phyloP scores from a whole-genome alignment of 768 basidiomycete species.

The Suillus plorans region DNA sequence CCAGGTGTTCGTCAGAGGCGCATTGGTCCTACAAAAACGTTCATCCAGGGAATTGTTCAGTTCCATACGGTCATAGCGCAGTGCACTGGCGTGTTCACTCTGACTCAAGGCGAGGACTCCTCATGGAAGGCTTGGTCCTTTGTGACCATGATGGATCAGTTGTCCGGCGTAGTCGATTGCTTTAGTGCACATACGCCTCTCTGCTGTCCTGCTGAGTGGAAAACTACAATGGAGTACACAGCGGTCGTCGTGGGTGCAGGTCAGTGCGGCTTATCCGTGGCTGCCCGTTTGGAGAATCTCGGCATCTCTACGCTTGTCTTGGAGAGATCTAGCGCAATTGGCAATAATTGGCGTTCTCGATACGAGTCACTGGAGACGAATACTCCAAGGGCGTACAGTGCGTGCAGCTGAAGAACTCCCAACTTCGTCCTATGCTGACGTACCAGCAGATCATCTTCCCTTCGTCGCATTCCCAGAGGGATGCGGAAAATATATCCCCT shows the following conservation, averaged over 20 bases:
- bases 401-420: background rate
- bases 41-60: conserved; percentile 10
- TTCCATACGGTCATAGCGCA: conserved; percentile 8
- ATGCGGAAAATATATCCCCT: conserved; percentile 1
- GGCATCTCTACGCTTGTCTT: conserved; percentile 53
- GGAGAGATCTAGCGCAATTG: conserved; percentile 59
- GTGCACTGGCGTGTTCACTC: conserved; percentile 7
- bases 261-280: conserved; percentile 22
- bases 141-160: conserved; percentile 7
- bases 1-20: conserved; percentile 1
- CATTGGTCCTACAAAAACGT: background rate
- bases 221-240: conserved; percentile 12
- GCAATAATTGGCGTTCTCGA: conserved; percentile 65
- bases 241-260: conserved; percentile 52
- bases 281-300: conserved; percentile 38
- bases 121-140: conserved; percentile 10
- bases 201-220: conserved; percentile 10
- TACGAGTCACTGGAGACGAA: conserved; percentile 52
- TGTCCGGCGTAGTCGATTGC: background rate
- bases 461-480: conserved; percentile 8
- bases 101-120: conserved; percentile 2
- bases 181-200: background rate
- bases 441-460: conserved; percentile 8
- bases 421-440: background rate
- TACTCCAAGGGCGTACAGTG: conserved; percentile 12